Conservation (phyloP, 169 alveolate genomes). For the Babesia gibsoni region DNA sequence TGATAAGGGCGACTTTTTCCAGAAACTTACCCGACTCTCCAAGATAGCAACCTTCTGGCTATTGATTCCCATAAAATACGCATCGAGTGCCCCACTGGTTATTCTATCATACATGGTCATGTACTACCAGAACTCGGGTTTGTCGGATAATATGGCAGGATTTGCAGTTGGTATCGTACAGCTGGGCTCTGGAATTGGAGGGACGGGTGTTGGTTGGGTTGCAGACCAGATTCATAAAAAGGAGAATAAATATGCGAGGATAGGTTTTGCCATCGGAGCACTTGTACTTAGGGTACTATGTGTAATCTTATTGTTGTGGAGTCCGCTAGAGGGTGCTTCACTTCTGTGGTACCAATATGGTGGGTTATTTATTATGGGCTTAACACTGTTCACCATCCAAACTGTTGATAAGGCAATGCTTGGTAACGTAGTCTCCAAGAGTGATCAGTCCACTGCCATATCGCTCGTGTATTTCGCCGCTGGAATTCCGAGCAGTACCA, state of each 20-base stretch:
- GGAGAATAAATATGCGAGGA: slow-evolving; percentile 82
- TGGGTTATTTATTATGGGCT: slow-evolving; percentile 77
- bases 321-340: slow-evolving; percentile 59
- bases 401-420: slow-evolving; percentile 87
- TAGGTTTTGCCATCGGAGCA: slow-evolving; percentile 75
- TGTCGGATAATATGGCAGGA: slow-evolving; percentile 83
- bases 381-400: slow-evolving; percentile 87
- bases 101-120: slow-evolving; percentile 85
- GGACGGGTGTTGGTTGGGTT: slow-evolving; percentile 84
- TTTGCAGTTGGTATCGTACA: slow-evolving; percentile 77
- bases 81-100: slow-evolving; percentile 86
- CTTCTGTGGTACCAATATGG: slow-evolving; percentile 47
- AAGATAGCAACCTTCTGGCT: slow-evolving; percentile 24
- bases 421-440: slow-evolving; percentile 84
- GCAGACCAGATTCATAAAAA: slow-evolving; percentile 80
- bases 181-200: slow-evolving; percentile 85
- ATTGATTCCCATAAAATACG: slow-evolving; percentile 51
- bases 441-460: slow-evolving; percentile 83
- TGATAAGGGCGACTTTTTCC: no score
- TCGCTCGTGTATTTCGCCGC: slow-evolving; percentile 81
- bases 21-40: no score
- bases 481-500: slow-evolving; percentile 81
- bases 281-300: slow-evolving; percentile 72
- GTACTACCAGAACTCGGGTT: slow-evolving; percentile 86
- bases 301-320: slow-evolving; percentile 70